phyloP scores from a whole-genome alignment of 1,139 yeast genomes.

The Yamadazyma siamensis region DNA sequence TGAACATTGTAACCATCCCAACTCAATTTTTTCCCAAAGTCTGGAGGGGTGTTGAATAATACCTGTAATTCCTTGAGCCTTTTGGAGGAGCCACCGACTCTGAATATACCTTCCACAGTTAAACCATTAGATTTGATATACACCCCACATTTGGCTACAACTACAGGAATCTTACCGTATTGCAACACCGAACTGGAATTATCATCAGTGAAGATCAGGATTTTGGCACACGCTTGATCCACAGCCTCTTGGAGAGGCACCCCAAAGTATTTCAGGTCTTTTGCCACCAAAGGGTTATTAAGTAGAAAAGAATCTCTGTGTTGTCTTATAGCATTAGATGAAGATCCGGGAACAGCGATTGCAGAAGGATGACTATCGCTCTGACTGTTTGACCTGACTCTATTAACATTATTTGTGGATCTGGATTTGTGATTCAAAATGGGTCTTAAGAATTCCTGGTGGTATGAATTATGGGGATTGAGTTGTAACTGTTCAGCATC shows the following conservation, averaged over 20 bases:
- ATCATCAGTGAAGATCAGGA: conserved; percentile 55
- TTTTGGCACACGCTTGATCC: conserved; percentile 69
- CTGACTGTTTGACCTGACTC: conserved; percentile 38
- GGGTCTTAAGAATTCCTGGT: conserved; percentile 41
- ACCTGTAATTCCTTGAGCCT: conserved; percentile 83
- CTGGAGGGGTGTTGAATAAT: conserved; percentile 82
- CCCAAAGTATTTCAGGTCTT: conserved; percentile 73
- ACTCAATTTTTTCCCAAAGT: conserved; percentile 77
- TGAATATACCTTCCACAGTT: conserved; percentile 82
- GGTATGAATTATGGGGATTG: conserved; percentile 8
- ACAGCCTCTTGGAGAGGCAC: conserved; percentile 72
- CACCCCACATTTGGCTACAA: conserved; percentile 95
- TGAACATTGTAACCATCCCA: conserved; percentile 98
- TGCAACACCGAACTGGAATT: conserved; percentile 53
- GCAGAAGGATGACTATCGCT: conserved; percentile 20
- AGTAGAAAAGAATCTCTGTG: conserved; percentile 57
- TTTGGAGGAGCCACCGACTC: conserved; percentile 90
- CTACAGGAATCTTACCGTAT: conserved; percentile 79
- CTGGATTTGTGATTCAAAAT: conserved; percentile 48
- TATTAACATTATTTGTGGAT: conserved; percentile 45
- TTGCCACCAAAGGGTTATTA: conserved; percentile 41
- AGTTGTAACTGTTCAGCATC: conserved; percentile 23
- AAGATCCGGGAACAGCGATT: too few relatives aligned
- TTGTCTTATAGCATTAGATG: conserved; percentile 48
- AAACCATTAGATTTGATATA: conserved; percentile 75